Conservation (phyloP, 768 basidiomycete genomes). For the Leccinellum luteum region DNA sequence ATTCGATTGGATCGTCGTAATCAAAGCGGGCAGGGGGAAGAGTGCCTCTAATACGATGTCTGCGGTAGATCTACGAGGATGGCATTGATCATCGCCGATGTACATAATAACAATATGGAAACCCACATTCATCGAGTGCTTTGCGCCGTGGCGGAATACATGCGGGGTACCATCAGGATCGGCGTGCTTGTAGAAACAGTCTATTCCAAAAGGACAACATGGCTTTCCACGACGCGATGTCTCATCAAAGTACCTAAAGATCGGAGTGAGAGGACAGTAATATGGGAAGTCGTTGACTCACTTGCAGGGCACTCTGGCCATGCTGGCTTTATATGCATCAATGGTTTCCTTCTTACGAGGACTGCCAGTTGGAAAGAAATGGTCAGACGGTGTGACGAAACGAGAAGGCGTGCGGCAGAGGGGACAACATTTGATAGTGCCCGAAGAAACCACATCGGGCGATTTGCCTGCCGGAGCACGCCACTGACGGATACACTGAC, state of each 20-base stretch:
- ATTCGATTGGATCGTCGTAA: conserved; percentile 35
- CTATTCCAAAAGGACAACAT: conserved; percentile 74
- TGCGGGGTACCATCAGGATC: conserved; percentile 64
- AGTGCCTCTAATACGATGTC: conserved; percentile 19
- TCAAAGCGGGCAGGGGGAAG: conserved; percentile 29
- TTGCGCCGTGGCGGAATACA: conserved; percentile 53
- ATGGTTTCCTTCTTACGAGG: conserved; percentile 50
- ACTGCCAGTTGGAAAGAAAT: conserved; percentile 55
- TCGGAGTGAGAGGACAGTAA: background rate
- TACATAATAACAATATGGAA: conserved; percentile 31
- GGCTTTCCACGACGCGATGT: conserved; percentile 46
- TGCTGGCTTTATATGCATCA: conserved; percentile 67
- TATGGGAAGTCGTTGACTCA: conserved; percentile 29
- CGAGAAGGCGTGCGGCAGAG: conserved; percentile 67
- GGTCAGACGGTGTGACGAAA: conserved; percentile 73
- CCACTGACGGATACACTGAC: conserved; percentile 79
- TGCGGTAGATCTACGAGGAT: conserved; percentile 24
- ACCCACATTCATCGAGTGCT: conserved; percentile 52
- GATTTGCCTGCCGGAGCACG: conserved; percentile 57
- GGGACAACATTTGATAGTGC: conserved; percentile 73
- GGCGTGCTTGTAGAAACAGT: conserved; percentile 77
- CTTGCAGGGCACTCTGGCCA: conserved; percentile 69
- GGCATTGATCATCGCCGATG: conserved; percentile 8
- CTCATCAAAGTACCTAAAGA: conserved; percentile 56
- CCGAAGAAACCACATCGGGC: conserved; percentile 49